Percentiles rank a stretch among this genome's conserved stretches.
These are phyloP conservation scores for Cephalotrichum gorgonifer DNA, from an alignment of 2,329 filamentous ascomycete genomes.

Conservation along the genomic window DNA sequence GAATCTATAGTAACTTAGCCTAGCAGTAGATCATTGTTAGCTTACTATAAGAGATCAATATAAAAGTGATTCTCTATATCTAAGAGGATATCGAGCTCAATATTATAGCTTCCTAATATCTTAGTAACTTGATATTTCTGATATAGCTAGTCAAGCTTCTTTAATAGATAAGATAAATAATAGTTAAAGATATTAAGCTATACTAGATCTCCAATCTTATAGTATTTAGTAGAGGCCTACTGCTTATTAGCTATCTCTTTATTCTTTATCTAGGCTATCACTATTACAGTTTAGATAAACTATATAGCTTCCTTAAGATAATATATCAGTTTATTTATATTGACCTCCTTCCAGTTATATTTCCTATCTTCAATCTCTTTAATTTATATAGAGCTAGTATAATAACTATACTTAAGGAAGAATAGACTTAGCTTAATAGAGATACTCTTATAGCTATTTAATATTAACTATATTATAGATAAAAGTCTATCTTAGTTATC, in stretches of 20 bases:
- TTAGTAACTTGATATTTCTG: constrained; percentile 1
- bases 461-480: background rate
- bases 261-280: background rate
- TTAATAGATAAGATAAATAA: background rate
- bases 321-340: background rate
- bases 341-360: background rate
- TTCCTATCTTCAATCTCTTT: background rate
- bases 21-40: background rate
- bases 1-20: background rate
- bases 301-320: background rate
- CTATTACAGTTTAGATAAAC: background rate
- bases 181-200: background rate
- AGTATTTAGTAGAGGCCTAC: background rate
- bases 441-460: background rate
- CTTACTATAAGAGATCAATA: background rate
- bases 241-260: background rate
- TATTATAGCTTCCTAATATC: background rate
- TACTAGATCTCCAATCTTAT: background rate
- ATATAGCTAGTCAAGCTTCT: constrained; percentile 3
- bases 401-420: background rate
- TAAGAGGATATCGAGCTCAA: background rate
- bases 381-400: background rate
- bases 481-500: background rate
- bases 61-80: background rate
- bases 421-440: background rate